A percentile compares a stretch with the other conserved stretches of the same genome.
Conservation (phyloP, 2,329 filamentous ascomycete species). For the Stagonosporopsis rhizophila region DNA sequence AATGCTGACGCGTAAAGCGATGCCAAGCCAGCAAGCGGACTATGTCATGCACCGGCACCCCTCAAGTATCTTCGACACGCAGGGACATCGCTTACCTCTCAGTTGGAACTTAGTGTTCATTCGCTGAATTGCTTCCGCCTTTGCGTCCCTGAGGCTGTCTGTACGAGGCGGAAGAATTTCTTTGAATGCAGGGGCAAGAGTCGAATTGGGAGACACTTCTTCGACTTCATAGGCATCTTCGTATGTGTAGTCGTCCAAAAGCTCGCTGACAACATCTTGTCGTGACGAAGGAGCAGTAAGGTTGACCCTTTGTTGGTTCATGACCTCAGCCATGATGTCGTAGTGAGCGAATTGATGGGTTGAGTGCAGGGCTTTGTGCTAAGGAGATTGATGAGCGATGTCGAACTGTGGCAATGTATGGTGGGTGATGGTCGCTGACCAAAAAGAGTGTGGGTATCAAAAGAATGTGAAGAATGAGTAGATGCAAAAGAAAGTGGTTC, state of each 20-base stretch:
- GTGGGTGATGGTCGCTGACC: constrained; percentile 11
- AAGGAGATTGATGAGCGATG: constrained; percentile 11
- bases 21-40: constrained; percentile 2
- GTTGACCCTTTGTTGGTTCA: constrained; percentile 29
- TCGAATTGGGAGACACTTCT: constrained; percentile 20
- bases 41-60: constrained; percentile 5
- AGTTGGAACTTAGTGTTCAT: constrained; percentile 45
- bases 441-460: constrained; percentile 19
- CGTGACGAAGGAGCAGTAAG: constrained; percentile 39
- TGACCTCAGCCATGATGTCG: constrained; percentile 37
- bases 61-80: background rate
- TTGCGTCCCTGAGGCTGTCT: constrained; percentile 34
- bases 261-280: constrained; percentile 49
- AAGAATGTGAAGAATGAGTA: constrained; percentile 29
- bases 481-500: constrained; percentile 28
- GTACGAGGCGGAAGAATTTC: constrained; percentile 41
- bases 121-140: constrained; percentile 31
- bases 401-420: constrained; percentile 1
- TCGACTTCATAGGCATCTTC: constrained; percentile 33
- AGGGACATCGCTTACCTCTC: constrained; percentile 38
- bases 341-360: background rate
- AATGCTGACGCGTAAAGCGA: constrained; percentile 6
- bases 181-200: constrained; percentile 37
- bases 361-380: background rate
- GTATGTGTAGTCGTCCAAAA: constrained; percentile 49